Evolutionary conservation across 805 yeast species (phyloP).

Genomic region (Nematodospora valgi): DNA sequence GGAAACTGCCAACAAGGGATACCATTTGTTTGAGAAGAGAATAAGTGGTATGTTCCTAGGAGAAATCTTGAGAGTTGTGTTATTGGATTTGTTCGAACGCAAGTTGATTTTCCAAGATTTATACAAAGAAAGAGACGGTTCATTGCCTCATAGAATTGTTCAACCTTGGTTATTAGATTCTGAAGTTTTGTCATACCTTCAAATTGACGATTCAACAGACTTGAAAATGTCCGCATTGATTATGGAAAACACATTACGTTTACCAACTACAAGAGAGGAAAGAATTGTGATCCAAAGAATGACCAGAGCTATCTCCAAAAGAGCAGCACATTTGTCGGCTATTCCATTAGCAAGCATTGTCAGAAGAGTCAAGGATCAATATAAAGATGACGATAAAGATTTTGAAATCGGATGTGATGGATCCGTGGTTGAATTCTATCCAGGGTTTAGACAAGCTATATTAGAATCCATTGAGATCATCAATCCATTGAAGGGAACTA

Average conservation of each 20-base stretch:
- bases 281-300: conserved; percentile 68
- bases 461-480: conserved; percentile 73
- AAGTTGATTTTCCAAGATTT: conserved; percentile 59
- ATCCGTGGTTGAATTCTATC: conserved; percentile 88
- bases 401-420: conserved; percentile 97
- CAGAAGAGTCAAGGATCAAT: conserved; percentile 59
- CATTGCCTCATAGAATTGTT: conserved; percentile 60
- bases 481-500: conserved; percentile 70
- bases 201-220: conserved; percentile 76
- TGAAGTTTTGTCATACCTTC: conserved; percentile 81
- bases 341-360: conserved; percentile 88
- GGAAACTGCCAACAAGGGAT: conserved; percentile 77
- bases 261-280: conserved; percentile 69
- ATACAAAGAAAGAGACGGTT: conserved; percentile 34
- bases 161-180: conserved; percentile 78
- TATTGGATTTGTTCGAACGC: conserved; percentile 63
- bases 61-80: conserved; percentile 72
- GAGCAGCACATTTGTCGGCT: conserved; percentile 89
- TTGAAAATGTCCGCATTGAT: conserved; percentile 68
- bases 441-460: conserved; percentile 78
- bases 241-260: conserved; percentile 61
- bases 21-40: conserved; percentile 89
- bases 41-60: conserved; percentile 92
- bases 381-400: conserved; percentile 48
- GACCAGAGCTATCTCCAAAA: conserved; percentile 74